A percentile compares a stretch with the other conserved stretches of the same genome.
phyloP scores from a whole-genome alignment of 306 rosid species.

The Leucaena leucocephala region DNA sequence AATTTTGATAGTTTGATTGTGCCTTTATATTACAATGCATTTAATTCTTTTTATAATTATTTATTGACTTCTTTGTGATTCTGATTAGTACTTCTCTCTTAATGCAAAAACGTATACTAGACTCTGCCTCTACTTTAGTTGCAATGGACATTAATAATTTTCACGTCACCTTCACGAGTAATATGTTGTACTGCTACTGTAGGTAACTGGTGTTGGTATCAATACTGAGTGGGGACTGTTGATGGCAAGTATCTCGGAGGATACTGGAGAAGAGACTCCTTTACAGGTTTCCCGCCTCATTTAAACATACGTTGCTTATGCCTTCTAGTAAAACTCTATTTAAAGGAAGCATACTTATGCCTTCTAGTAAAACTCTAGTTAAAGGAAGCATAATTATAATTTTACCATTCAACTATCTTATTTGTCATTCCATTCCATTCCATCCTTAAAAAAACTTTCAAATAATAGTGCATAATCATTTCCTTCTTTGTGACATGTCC shows the following conservation, averaged over 20 bases:
- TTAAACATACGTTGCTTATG: neutral
- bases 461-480: neutral
- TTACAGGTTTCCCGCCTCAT: conserved; percentile 68
- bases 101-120: neutral
- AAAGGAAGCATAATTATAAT: neutral
- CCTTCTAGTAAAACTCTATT: neutral
- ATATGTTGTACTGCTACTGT: conserved; percentile 28
- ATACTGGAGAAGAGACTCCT: conserved; percentile 97
- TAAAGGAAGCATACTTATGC: neutral
- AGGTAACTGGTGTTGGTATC: conserved; percentile 98
- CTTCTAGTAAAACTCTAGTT: neutral
- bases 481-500: neutral
- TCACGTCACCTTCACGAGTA: conserved; percentile 26
- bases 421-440: neutral
- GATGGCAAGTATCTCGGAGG: conserved; percentile 99
- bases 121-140: conserved; percentile 14
- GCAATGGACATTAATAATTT: conserved; percentile 17
- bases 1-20: conserved; percentile 1
- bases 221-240: conserved; percentile 99
- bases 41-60: conserved; percentile 11
- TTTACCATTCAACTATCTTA: neutral
- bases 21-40: conserved; percentile 24
- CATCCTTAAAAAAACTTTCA: neutral
- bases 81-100: conserved; percentile 5
- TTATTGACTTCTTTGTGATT: conserved; percentile 20